Base-by-base conservation (phyloP, 192 early-diverging fungal species). In the Podila minutissima region DNA sequence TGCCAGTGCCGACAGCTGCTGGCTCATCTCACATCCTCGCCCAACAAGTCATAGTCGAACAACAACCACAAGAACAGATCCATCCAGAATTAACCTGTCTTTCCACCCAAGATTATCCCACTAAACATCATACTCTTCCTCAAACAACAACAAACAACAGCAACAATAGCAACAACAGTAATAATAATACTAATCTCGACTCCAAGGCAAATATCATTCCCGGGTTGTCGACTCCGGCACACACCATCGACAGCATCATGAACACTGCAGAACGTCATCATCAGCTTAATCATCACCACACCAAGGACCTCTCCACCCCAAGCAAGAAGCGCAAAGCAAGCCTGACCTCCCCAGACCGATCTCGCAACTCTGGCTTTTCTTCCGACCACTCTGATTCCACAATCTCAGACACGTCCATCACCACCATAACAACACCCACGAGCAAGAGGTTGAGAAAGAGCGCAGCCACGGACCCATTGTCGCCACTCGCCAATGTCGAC, bases 1-100 rank as follows among this genome's bases (percentile, higher is more conserved):
- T 55, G 53, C 53, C 53, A 55, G 53, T 55, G 53, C 53, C 53
- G 24, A 55, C 41, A 46, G 41, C 53, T 55, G 22, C 53, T 55
- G 53, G 53, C 53, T 24, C 53, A 26, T 17, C 41, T 55, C 53
- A 19, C n/a, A 55, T 24, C 22, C 6, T 55, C 53, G 5, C 53
- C 6, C 53, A 24, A 9, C 53, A 55, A 55, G 41, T 2, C 41
- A 17, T 46, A 15, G 3, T 10, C 41, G 41, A 46, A 46, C 41
- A 46, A 15, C 41, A 3, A 17, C 41, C 11, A 9, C 38, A 41
- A 41, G 1, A 41, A 17, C 41, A 12, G 53, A 55, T 55, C 53
- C 20, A 55, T 55, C 53, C 53, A 55, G 41, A 46, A 46, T 46
- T 46, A 12, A 1, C 41, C 3, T 46, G 41, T 17, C 41, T 13